A percentile compares a stretch with the other conserved stretches of the same genome.
phyloP scores from a whole-genome alignment of 441 rosid genomes.

The Eruca vesicaria region DNA sequence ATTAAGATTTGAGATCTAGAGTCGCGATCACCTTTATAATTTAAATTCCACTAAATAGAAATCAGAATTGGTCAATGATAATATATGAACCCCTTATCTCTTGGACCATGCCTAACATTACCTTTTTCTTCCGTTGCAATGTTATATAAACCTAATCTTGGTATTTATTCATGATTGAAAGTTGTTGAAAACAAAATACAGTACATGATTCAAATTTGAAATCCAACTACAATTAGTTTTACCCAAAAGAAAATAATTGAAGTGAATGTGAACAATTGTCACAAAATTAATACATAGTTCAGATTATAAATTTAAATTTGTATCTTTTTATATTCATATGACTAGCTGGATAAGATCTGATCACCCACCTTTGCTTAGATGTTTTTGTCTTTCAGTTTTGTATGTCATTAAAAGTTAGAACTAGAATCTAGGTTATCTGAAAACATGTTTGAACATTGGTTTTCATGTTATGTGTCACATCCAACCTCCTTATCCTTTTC shows the following conservation, averaged over 20 bases:
- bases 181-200: neutral
- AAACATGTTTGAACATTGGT: too few relatives aligned
- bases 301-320: neutral
- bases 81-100: conserved; percentile 27
- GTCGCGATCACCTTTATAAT: conserved; percentile 33
- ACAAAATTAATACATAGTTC: neutral
- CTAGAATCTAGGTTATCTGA: too few relatives aligned
- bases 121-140: neutral
- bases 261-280: neutral
- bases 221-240: neutral
- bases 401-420: too few relatives aligned
- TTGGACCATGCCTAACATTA: conserved; percentile 32
- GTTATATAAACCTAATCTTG: conserved; percentile 18
- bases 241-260: neutral
- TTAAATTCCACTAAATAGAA: conserved; percentile 21
- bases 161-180: conserved; percentile 21
- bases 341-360: neutral
- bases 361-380: neutral
- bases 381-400: neutral
- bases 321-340: neutral
- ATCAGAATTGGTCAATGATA: conserved; percentile 27
- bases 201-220: conserved; percentile 15
- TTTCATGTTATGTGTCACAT: too few relatives aligned
- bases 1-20: conserved; percentile 30
- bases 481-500: too few relatives aligned